These are phyloP conservation scores for Globisporangium alternatum DNA, from an alignment of 352 stramenopile species.

Conservation along the genomic window DNA sequence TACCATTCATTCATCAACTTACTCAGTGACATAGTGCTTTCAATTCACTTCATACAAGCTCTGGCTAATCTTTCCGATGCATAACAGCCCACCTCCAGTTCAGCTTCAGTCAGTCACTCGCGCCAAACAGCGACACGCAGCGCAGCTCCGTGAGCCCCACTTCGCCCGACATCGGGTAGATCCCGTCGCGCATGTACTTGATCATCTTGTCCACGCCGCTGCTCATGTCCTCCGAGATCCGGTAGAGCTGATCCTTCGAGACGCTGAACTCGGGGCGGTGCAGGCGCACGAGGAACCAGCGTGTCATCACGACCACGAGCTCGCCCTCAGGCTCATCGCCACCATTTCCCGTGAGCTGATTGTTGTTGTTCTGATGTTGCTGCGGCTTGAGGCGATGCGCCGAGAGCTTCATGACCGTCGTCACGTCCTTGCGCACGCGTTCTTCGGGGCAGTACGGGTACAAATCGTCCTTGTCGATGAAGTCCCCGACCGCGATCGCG, in stretches of 20 bases:
- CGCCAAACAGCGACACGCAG: background rate
- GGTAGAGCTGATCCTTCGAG: background rate
- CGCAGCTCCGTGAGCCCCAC: background rate
- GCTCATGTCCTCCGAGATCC: constrained; percentile 6
- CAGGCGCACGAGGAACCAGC: constrained; percentile 7
- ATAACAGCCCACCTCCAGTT: background rate
- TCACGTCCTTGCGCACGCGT: constrained; percentile 26
- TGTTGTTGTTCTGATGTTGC: background rate
- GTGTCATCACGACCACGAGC: constrained; percentile 12
- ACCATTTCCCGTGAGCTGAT: background rate
- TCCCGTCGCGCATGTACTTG: constrained; percentile 2
- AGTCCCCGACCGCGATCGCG: constrained; percentile 9
- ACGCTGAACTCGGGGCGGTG: constrained; percentile 1
- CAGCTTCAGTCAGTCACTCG: background rate
- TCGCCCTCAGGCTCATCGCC: background rate
- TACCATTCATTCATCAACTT: background rate
- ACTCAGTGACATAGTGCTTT: background rate
- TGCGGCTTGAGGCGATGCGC: background rate
- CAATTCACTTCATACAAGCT: background rate
- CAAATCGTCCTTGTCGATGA: constrained; percentile 17
- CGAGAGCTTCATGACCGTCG: constrained; percentile 8
- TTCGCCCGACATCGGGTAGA: background rate
- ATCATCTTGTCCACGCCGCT: constrained; percentile 10
- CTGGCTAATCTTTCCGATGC: background rate
- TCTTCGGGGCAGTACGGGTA: constrained; percentile 14